Percentiles rank a stretch among this genome's conserved stretches.
Conservation (phyloP, 2,329 filamentous ascomycete species). For the Aureobasidium sp. region DNA sequence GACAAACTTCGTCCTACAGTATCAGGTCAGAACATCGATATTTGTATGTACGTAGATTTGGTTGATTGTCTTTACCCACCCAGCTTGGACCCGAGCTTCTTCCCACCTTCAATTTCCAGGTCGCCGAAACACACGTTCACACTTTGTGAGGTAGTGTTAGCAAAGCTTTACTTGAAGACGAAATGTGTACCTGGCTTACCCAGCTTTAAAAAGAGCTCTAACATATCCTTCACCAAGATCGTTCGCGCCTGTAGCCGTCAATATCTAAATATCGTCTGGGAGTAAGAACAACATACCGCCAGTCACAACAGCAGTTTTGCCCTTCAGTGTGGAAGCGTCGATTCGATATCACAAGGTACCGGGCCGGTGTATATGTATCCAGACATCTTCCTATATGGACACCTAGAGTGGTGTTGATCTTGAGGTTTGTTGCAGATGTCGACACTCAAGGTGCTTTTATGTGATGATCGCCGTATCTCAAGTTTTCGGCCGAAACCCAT, state of each 20-base stretch:
- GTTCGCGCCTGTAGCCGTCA: constrained; percentile 19
- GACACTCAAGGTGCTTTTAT: not conserved
- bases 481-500: no score
- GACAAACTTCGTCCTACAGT: constrained; percentile 21
- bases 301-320: not conserved
- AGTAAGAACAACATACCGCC: not conserved
- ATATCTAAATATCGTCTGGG: no score
- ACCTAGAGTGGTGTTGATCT: no score
- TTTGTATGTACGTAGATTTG: no score
- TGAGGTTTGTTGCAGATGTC: not conserved
- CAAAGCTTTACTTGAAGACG: no score
- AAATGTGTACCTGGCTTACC: not conserved
- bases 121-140: constrained; percentile 29
- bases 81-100: constrained; percentile 23
- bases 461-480: not conserved
- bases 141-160: constrained; percentile 12
- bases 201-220: not conserved
- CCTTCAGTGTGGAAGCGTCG: not conserved
- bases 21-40: no score
- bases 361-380: not conserved
- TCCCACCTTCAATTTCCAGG: constrained; percentile 20
- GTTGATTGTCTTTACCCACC: not conserved
- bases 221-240: constrained; percentile 14
- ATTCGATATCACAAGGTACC: not conserved
- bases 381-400: not conserved